phyloP scores from a whole-genome alignment of 305 asterid species.

The Coffea humblotiana region DNA sequence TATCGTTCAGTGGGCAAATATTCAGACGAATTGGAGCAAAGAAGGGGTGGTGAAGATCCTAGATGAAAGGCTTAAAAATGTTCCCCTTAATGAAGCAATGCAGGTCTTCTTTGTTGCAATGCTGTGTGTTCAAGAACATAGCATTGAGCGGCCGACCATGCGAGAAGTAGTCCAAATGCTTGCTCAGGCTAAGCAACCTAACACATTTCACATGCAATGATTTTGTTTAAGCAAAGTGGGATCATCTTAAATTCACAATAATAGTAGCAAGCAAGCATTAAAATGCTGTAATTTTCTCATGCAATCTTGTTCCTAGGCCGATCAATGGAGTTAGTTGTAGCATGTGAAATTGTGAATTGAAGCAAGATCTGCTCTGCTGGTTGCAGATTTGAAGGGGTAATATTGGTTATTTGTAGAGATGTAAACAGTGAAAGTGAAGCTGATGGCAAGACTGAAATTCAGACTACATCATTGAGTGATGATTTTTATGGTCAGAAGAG shows the following conservation, averaged over 20 bases:
- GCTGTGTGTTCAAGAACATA: conserved; percentile 44
- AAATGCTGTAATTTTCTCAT: neutral
- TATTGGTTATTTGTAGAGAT: neutral
- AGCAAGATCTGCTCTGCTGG: neutral
- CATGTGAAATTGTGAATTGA: neutral
- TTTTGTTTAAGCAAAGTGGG: neutral
- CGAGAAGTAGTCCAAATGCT: conserved; percentile 47
- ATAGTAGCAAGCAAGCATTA: neutral
- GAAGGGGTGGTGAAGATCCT: conserved; percentile 40
- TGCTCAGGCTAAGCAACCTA: conserved; percentile 48
- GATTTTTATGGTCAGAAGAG: conserved; percentile 1
- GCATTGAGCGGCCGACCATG: conserved; percentile 44
- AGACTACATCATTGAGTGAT: neutral
- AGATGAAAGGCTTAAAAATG: conserved; percentile 40
- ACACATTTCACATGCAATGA: conserved; percentile 40
- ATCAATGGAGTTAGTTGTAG: neutral
- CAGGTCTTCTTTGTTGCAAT: conserved; percentile 45
- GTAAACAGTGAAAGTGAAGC: neutral
- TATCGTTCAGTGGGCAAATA: conserved; percentile 40
- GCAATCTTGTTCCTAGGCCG: neutral
- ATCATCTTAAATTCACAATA: neutral
- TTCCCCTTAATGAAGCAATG: conserved; percentile 39
- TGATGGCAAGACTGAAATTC: neutral
- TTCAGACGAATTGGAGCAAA: conserved; percentile 36
- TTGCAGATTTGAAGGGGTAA: neutral